Conservation (phyloP, 768 basidiomycete genomes). For the Tubosaeta sp. region DNA sequence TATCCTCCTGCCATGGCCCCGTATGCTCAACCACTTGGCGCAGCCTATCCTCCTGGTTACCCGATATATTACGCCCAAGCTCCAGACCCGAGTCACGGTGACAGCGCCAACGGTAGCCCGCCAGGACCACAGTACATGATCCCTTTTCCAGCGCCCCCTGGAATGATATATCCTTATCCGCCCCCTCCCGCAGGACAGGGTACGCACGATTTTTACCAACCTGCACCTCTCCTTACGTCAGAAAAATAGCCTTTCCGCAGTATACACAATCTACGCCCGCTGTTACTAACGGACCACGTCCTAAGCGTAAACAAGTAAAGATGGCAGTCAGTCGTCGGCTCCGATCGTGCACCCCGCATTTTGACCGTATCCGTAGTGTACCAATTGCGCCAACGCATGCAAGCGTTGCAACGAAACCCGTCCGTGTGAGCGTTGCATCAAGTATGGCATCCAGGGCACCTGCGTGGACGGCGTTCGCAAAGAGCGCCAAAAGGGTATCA, state of each 20-base stretch:
- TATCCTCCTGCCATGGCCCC: conserved; percentile 27
- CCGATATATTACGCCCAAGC: conserved; percentile 32
- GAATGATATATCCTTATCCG: conserved; percentile 42
- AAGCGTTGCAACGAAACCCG: conserved; percentile 56
- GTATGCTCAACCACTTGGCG: conserved; percentile 25
- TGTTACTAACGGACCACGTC: conserved; percentile 23
- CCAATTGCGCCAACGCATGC: conserved; percentile 54
- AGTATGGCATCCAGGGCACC: conserved; percentile 54
- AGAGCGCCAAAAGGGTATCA: conserved; percentile 59
- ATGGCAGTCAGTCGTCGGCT: conserved; percentile 44
- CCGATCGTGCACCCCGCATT: neutral
- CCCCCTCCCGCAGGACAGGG: conserved; percentile 38
- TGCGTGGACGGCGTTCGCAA: conserved; percentile 61
- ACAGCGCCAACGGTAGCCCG: conserved; percentile 30
- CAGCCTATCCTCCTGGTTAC: conserved; percentile 30
- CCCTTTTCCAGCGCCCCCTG: conserved; percentile 36
- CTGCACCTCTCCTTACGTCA: conserved; percentile 8
- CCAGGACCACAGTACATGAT: conserved; percentile 34
- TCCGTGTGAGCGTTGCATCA: conserved; percentile 60
- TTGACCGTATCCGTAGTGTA: conserved; percentile 35
- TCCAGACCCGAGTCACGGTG: conserved; percentile 27
- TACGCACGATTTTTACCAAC: conserved; percentile 14
- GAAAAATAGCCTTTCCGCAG: conserved; percentile 31
- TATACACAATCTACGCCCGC: conserved; percentile 23
- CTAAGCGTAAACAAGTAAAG: conserved; percentile 55